A percentile compares a stretch with the other conserved stretches of the same genome.
Conservation (phyloP, 163 green algal species). For the Coccomyxa subellipsoidea region DNA sequence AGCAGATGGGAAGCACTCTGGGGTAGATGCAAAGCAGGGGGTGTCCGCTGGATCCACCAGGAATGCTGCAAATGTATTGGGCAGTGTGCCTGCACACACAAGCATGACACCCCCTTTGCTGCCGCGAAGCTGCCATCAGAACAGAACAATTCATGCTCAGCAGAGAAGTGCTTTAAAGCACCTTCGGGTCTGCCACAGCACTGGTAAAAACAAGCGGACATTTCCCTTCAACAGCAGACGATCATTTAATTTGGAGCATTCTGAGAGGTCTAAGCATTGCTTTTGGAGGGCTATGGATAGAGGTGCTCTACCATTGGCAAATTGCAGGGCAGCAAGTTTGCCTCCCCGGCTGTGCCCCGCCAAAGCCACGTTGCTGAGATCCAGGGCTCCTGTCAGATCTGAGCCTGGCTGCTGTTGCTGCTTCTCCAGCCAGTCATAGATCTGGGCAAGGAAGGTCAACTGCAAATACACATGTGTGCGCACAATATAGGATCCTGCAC, state of each 20-base stretch:
- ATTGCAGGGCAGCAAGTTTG: constrained; percentile 53
- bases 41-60: constrained; percentile 9
- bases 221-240: neutral
- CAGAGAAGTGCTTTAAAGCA: too few species aligned
- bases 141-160: too few species aligned
- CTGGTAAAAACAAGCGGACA: neutral
- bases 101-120: too few species aligned
- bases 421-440: constrained; percentile 26
- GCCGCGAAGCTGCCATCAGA: too few species aligned
- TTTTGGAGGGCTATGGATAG: neutral
- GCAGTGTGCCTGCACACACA: neutral
- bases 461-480: too few species aligned
- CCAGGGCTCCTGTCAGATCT: neutral
- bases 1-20: neutral
- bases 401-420: neutral
- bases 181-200: too few species aligned
- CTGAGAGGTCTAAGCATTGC: neutral
- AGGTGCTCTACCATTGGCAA: constrained; percentile 4
- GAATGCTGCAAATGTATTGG: constrained; percentile 1
- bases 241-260: neutral
- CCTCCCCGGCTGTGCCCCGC: constrained; percentile 58
- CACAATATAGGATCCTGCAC: too few species aligned
- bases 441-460: neutral
- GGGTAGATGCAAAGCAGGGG: neutral
- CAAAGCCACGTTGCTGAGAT: constrained; percentile 23